Conservation (phyloP, 768 basidiomycete genomes). For the Xerocomellus amylosporus region DNA sequence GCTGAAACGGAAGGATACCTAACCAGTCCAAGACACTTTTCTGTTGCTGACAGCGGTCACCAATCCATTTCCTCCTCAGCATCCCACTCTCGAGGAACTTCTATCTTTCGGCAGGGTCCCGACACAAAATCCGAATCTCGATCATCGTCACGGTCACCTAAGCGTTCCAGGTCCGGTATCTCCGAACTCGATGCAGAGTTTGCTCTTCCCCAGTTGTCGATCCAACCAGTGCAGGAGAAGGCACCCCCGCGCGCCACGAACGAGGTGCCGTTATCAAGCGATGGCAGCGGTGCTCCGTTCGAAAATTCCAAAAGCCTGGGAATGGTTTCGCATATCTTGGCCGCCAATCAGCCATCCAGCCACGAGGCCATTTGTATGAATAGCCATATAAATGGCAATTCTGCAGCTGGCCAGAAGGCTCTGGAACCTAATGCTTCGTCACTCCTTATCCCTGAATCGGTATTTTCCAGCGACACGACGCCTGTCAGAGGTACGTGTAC, state of each 20-base stretch:
- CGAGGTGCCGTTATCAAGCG: slow-evolving; percentile 7
- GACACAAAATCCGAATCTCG: slow-evolving; percentile 40
- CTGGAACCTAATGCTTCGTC: slow-evolving; percentile 13
- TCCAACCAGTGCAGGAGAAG: slow-evolving; percentile 37
- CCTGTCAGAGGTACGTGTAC: slow-evolving; percentile 17
- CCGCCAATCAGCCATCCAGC: slow-evolving; percentile 17
- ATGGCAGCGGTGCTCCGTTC: slow-evolving; percentile 11
- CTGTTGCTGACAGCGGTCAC: slow-evolving; percentile 10
- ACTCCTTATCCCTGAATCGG: slow-evolving; percentile 6
- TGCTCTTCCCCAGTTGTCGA: slow-evolving; percentile 16
- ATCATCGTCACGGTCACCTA: slow-evolving; percentile 56
- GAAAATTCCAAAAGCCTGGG: slow-evolving; percentile 23
- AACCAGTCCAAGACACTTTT: slow-evolving; percentile 1
- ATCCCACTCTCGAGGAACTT: slow-evolving; percentile 27
- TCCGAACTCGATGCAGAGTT: slow-evolving; percentile 25
- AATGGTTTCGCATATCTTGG: slow-evolving; percentile 9
- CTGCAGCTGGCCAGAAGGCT: slow-evolving; percentile 11
- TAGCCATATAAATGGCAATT: slow-evolving; percentile 21
- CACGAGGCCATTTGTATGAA: slow-evolving; percentile 25
- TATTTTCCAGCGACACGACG: slow-evolving; percentile 6
- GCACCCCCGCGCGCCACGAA: slow-evolving; percentile 22
- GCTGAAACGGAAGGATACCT: slow-evolving; percentile 5
- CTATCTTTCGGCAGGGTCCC: slow-evolving; percentile 30
- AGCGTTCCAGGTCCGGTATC: slow-evolving; percentile 24
- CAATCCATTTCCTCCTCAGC: slow-evolving; percentile 18